phyloP scores from a whole-genome alignment of 1,284 basidiomycete genomes.

The Xerocomus nothofagi region DNA sequence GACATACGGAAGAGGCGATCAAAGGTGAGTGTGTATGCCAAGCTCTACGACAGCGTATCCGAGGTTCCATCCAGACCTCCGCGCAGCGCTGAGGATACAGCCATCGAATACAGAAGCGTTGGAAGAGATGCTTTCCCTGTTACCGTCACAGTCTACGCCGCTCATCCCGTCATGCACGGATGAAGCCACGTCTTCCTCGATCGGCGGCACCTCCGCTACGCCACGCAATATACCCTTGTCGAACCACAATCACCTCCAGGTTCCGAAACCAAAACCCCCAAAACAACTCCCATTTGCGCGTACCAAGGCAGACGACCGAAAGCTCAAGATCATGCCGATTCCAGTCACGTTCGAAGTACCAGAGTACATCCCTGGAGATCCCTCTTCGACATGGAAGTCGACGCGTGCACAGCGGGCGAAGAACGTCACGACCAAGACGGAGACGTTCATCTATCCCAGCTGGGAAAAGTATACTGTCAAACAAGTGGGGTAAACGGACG shows the following conservation, averaged over 20 bases:
- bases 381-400: slow-evolving; percentile 19
- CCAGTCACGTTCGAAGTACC: slow-evolving; percentile 46
- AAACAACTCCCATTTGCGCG: slow-evolving; percentile 52
- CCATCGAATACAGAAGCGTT: slow-evolving; percentile 59
- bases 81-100: slow-evolving; percentile 56
- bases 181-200: slow-evolving; percentile 27
- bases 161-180: slow-evolving; percentile 25
- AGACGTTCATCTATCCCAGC: slow-evolving; percentile 53
- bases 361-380: slow-evolving; percentile 19
- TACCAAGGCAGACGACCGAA: slow-evolving; percentile 48
- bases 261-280: slow-evolving; percentile 39
- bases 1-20: slow-evolving; percentile 56
- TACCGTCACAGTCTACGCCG: slow-evolving; percentile 33
- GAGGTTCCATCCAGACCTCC: slow-evolving; percentile 46
- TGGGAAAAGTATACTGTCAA: slow-evolving; percentile 64
- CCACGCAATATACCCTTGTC: slow-evolving; percentile 20
- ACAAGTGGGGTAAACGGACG: slow-evolving; percentile 33
- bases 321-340: slow-evolving; percentile 49
- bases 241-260: slow-evolving; percentile 18
- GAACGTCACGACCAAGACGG: slow-evolving; percentile 42
- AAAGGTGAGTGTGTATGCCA: slow-evolving; percentile 42
- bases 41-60: neutral
- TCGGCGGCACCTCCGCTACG: slow-evolving; percentile 19
- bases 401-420: slow-evolving; percentile 35
- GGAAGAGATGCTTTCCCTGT: slow-evolving; percentile 48